These are phyloP conservation scores for Triticum dicoccoides DNA, from an alignment of 176 grass and related monocot genomes.

Conservation along the genomic window DNA sequence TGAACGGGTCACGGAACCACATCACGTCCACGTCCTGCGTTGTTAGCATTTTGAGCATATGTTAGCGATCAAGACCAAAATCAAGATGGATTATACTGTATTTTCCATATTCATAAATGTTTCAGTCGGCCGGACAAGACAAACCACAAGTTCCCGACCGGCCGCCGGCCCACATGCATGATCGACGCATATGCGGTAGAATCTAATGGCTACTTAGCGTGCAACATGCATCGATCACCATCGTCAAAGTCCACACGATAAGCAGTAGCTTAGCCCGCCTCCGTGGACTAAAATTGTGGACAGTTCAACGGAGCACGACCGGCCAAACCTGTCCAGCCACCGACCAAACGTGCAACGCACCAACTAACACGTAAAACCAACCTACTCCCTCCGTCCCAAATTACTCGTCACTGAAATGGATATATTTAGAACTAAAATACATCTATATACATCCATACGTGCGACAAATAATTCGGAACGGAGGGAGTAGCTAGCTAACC, in stretches of 20 bases:
- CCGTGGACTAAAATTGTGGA: not conserved
- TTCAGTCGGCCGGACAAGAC: not conserved
- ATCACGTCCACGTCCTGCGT: conserved; percentile 80
- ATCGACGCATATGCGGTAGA: not conserved
- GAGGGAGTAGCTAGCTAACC: too few species aligned
- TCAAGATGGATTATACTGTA: too few species aligned
- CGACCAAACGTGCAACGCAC: not conserved
- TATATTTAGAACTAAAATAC: too few species aligned
- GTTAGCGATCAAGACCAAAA: not conserved
- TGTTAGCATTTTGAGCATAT: too few species aligned
- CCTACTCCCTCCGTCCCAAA: too few species aligned
- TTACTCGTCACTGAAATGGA: too few species aligned
- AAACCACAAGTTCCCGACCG: not conserved
- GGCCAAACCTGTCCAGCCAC: not conserved
- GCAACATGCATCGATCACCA: not conserved
- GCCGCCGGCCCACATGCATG: not conserved
- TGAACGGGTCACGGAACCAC: conserved; percentile 93
- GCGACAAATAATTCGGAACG: too few species aligned
- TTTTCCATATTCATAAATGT: too few species aligned
- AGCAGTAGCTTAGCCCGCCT: not conserved
- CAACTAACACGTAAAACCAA: not conserved
- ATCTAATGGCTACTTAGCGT: not conserved
- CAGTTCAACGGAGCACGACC: not conserved
- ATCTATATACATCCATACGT: too few species aligned
- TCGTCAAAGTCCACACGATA: not conserved